These are phyloP conservation scores for Manihot esculenta DNA, from an alignment of 441 rosid species.

Conservation along the genomic window DNA sequence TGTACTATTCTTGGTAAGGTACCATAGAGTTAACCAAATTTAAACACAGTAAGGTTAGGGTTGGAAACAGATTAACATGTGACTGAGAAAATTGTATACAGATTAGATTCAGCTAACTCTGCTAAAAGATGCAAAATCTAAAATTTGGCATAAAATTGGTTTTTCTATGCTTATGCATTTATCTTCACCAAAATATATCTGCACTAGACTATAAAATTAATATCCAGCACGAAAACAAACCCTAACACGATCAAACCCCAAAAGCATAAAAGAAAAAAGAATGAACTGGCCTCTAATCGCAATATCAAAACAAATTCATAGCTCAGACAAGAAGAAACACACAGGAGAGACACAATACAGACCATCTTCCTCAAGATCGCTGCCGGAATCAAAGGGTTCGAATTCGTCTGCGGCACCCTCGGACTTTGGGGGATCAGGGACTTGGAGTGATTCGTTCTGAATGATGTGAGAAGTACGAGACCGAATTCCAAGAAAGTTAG, in stretches of 20 bases:
- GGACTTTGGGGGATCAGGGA: conserved; percentile 45
- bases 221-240: not conserved
- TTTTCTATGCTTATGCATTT: not conserved
- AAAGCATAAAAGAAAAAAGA: too few species aligned
- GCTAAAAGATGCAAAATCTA: not conserved
- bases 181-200: not conserved
- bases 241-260: too few species aligned
- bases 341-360: conserved; percentile 1
- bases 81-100: too few species aligned
- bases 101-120: not conserved
- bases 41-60: too few species aligned
- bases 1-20: too few species aligned
- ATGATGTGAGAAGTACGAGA: conserved; percentile 69
- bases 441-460: conserved; percentile 65
- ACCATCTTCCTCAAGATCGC: conserved; percentile 99
- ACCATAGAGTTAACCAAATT: too few species aligned
- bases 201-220: not conserved
- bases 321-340: not conserved
- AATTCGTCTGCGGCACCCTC: conserved; percentile 48
- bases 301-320: not conserved
- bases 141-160: not conserved
- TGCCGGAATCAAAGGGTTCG: conserved; percentile 63
- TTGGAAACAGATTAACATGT: too few species aligned
- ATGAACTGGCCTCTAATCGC: too few species aligned
- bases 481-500: conserved; percentile 73